Conservation (phyloP, 129 eudicot species). For the Helichrysum umbraculigerum region DNA sequence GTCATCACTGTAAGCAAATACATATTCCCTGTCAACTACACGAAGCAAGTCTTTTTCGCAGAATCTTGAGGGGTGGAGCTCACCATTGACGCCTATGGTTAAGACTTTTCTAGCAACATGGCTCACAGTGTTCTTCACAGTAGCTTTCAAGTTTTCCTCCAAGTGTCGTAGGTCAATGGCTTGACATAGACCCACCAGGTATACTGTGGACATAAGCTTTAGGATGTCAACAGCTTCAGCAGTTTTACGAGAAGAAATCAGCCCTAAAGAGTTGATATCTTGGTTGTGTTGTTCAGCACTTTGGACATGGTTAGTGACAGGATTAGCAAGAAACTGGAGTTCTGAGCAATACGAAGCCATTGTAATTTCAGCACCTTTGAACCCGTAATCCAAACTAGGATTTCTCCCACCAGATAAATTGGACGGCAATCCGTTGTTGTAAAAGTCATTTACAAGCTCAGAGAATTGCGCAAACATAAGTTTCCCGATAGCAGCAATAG, state of each 20-base stretch:
- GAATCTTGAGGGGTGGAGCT: conserved; percentile 27
- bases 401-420: conserved; percentile 11
- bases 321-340: conserved; percentile 10
- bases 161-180: conserved; percentile 25
- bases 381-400: conserved; percentile 17
- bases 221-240: conserved; percentile 1
- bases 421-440: conserved; percentile 6
- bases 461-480: conserved; percentile 15
- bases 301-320: conserved; percentile 13
- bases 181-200: conserved; percentile 27
- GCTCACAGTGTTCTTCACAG: conserved; percentile 27
- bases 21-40: conserved; percentile 57
- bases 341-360: conserved; percentile 12
- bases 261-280: background rate
- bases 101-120: conserved; percentile 25
- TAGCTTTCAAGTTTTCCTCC: conserved; percentile 24
- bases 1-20: conserved; percentile 54
- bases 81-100: conserved; percentile 16
- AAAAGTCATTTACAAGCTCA: conserved; percentile 9
- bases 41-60: conserved; percentile 41
- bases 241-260: background rate
- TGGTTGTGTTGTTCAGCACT: conserved; percentile 18
- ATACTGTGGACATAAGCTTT: conserved; percentile 19
- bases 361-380: conserved; percentile 1
- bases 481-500: conserved; percentile 7